Evolutionary conservation across 2,329 filamentous ascomycete genomes (phyloP), one percentile per base, ranked within the genome.

Genomic region (Penicillium fuscoglaucum): DNA sequence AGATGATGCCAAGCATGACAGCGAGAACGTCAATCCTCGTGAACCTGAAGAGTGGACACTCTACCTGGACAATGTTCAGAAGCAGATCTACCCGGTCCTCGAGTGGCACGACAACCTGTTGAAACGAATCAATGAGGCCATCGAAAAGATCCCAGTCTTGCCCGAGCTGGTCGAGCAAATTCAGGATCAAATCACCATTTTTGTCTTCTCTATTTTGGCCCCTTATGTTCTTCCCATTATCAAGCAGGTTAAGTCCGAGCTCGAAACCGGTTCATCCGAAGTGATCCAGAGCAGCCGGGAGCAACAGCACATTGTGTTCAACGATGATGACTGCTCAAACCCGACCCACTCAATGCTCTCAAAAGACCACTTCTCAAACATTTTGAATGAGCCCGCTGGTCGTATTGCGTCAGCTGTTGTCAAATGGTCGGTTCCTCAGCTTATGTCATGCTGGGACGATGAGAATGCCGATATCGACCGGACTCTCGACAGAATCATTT

Each of bases 291-390:
- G 88, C 79, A 93, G 90, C 73, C 83, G 88, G 73, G 85, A 88
- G 52, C 89, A 96, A 79, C 92, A 96, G 78, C 86, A 90, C 69
- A 84, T 96, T 65, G 91, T 97, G 50, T 97, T 96, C 76, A 78
- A 90, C 45, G 87, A 97, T 64, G 88, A 96, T 70, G 62, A 83
- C 52, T 89, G 80, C 62, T 87, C 86, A 21, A 89, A 97, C 70
- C 93, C 93, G 0, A 97, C 93, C 1, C 93, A 97, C 79, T 96
- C 91, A 21, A 96, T 96, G 93, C 80, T 97, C 52, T 92, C 91
- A 59, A 97, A 97, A 79, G 93, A 97, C 69, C 93, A 97, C 76
- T 97, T 97, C 75, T 90, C 89, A 63, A 96, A 96, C 70, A 81
- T 93, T 33, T 83, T 97, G 59, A 97, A 97, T 72, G 92, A 96